Evolutionary conservation across 305 asterid species (phyloP).

Genomic region (Plantago coronopus): DNA sequence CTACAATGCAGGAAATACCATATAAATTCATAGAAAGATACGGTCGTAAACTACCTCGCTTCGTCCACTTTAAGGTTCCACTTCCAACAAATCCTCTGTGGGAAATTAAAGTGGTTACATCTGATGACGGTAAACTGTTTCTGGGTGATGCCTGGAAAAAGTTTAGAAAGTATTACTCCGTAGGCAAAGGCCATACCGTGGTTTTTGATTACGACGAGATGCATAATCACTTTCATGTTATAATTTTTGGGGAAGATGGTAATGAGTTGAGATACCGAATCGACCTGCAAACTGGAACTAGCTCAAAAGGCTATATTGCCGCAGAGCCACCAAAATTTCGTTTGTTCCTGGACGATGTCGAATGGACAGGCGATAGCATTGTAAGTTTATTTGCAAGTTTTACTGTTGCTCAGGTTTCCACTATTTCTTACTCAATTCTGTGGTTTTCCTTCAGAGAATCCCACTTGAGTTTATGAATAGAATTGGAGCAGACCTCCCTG

Average conservation of each 20-base stretch:
- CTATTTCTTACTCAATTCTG: not conserved
- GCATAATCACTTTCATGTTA: not conserved
- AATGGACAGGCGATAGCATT: not conserved
- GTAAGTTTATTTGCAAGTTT: not conserved
- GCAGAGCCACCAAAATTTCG: not conserved
- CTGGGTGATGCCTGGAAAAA: too few relatives aligned
- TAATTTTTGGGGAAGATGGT: not conserved
- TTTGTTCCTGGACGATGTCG: not conserved
- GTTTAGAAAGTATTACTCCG: too few relatives aligned
- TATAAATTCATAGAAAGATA: too few relatives aligned
- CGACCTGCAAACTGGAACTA: not conserved
- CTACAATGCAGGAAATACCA: too few relatives aligned
- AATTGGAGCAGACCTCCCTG: not conserved
- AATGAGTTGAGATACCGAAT: not conserved
- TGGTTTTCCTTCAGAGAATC: not conserved
- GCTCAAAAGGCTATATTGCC: not conserved
- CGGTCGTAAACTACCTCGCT: too few relatives aligned
- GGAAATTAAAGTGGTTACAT: too few relatives aligned
- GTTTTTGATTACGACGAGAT: not conserved
- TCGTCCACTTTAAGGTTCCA: too few relatives aligned
- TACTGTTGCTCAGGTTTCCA: not conserved
- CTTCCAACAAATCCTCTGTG: too few relatives aligned
- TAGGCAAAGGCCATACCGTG: too few relatives aligned
- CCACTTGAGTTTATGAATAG: not conserved
- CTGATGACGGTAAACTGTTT: too few relatives aligned